Evolutionary conservation across 169 alveolate genomes (phyloP).

Genomic region (Cyclospora cayetanensis): DNA sequence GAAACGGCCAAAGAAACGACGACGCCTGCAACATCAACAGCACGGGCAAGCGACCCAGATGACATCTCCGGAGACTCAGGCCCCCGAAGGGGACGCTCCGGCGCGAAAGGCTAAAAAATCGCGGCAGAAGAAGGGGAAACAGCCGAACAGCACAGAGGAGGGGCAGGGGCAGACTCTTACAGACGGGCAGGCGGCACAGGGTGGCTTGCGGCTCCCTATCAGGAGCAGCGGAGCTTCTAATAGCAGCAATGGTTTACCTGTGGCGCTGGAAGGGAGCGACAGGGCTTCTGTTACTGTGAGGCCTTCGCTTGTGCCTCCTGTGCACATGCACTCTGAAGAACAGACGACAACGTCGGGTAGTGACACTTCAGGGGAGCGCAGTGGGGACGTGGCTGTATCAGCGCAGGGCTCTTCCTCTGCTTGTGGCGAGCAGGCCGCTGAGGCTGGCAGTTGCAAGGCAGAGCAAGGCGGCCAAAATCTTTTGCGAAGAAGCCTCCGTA

Average conservation of each 20-base stretch:
- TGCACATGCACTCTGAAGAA: too few species aligned
- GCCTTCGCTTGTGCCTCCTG: too few species aligned
- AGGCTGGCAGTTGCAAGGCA: too few species aligned
- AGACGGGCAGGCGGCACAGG: neutral
- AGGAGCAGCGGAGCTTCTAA: slow-evolving; percentile 53
- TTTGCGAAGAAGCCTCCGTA: neutral
- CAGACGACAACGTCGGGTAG: too few species aligned
- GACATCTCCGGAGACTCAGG: neutral
- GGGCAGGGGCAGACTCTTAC: neutral
- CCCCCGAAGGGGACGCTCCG: neutral
- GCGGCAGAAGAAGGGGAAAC: neutral
- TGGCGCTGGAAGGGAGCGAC: neutral
- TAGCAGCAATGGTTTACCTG: too few species aligned
- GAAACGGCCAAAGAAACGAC: neutral
- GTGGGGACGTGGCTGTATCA: too few species aligned
- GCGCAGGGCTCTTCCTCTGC: neutral
- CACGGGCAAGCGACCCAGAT: neutral
- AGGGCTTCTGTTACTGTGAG: neutral
- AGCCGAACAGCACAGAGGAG: neutral
- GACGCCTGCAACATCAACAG: neutral
- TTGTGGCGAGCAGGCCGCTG: too few species aligned
- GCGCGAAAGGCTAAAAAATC: neutral
- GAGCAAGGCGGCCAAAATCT: too few species aligned
- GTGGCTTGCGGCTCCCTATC: slow-evolving; percentile 22
- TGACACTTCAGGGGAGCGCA: too few species aligned